Base-by-base conservation (phyloP, 352 stramenopile genomes). In the Phytopythium oedochilum region DNA sequence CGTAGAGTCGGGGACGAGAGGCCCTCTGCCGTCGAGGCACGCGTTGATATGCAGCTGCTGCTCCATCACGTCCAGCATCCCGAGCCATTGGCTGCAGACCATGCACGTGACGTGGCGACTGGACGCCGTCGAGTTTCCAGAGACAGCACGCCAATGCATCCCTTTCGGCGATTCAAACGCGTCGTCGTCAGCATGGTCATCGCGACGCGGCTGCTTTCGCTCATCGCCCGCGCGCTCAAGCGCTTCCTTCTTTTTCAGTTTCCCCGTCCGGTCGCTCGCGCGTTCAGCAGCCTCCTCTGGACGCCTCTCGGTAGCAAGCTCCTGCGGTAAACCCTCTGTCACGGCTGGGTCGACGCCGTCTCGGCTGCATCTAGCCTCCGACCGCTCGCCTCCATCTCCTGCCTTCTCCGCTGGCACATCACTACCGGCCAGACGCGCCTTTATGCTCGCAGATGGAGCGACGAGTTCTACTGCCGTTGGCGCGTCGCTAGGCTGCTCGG, bases 1-100 rank as follows among this genome's bases (percentile, higher is more conserved):
- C 22, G n/a, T n/a, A n/a, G n/a, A n/a, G n/a, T 25, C 35, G 20
- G 20, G 20, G 18, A 18, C 34, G 2, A 14, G 14, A 12, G 36
- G 22, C 31, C 43, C 18, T 32, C 68, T 52, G 34, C 61, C 60
- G 59, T 74, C 73, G 4, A 83, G 55, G 60, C 67, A 75, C 32
- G 59, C 60, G 39, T 75, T 75, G 17, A 75, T 57, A 46, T 71
- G 67, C 38, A 75, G 53, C 23, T 71, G 66, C 39, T 63, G 61
- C 34, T 73, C 66, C 32, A 74, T 31, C 23, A 74, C 48, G 22
- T 72, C 53, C 53, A 84, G 40, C 17, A 63, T 48, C 28, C 59
- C 66, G 35, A 78, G 58, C 45, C 56, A 39, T 39, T 34, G 55
- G 8, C n/a, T 42, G 26, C 64, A 74, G n/a, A 61, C 42, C 39